phyloP scores from a whole-genome alignment of 169 alveolate species.

The Plasmodium gallinaceum region DNA sequence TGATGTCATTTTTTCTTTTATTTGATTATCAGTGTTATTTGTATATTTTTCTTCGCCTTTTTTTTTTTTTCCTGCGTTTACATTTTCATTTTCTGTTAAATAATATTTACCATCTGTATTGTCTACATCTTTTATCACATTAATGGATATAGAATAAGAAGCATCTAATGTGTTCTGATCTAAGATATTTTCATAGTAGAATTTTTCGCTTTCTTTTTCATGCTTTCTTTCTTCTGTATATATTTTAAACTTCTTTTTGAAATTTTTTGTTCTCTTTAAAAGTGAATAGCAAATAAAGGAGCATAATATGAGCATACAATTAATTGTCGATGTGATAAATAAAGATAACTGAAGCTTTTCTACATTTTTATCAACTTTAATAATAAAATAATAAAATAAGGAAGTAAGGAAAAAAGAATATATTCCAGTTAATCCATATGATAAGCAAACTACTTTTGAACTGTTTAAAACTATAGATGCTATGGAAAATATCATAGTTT shows the following conservation, averaged over 20 bases:
- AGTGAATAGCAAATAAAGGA: slow-evolving; percentile 45
- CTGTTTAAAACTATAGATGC: slow-evolving; percentile 47
- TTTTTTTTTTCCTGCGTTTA: not conserved
- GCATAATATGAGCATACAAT: slow-evolving; percentile 22
- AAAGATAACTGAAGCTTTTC: slow-evolving; percentile 21
- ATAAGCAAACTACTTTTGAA: slow-evolving; percentile 54
- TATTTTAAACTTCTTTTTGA: slow-evolving; percentile 36
- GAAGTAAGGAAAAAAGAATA: slow-evolving; percentile 41
- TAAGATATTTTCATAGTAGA: not conserved
- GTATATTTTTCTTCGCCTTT: not conserved
- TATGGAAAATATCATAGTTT: slow-evolving; percentile 68
- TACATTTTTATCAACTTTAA: slow-evolving; percentile 23
- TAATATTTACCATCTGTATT: not conserved
- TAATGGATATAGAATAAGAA: not conserved
- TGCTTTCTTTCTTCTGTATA: slow-evolving; percentile 26
- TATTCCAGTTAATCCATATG: slow-evolving; percentile 73
- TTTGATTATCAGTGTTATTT: not conserved
- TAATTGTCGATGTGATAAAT: slow-evolving; percentile 52
- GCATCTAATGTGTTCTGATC: not conserved
- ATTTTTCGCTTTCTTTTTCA: not conserved
- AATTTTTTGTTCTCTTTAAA: slow-evolving; percentile 18
- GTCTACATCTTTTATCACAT: not conserved
- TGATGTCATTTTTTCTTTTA: not conserved
- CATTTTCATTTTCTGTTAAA: not conserved
- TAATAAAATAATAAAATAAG: slow-evolving; percentile 55